A percentile compares a stretch with the other conserved stretches of the same genome.
Conservation (phyloP, 176 grass and related monocot genomes). For the Melocanna baccifera region DNA sequence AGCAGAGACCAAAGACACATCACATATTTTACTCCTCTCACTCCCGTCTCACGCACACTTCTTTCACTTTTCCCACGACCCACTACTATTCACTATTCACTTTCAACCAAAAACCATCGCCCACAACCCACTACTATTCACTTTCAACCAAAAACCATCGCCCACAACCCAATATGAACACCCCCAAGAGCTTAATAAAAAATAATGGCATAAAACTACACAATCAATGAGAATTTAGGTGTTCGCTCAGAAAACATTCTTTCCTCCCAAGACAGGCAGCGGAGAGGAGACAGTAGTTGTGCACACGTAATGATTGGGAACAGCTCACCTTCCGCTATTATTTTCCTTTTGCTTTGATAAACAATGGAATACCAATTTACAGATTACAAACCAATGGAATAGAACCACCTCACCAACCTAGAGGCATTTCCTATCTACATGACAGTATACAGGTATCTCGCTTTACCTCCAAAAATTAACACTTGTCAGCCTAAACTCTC, state of each 20-base stretch:
- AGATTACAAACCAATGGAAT: slow-evolving; percentile 62
- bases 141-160: too few relatives aligned
- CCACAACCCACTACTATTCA: too few relatives aligned
- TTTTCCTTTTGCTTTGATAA: slow-evolving; percentile 56
- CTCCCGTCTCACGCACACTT: too few relatives aligned
- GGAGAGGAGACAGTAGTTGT: slow-evolving; percentile 3
- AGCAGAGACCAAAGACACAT: too few relatives aligned
- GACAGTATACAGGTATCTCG: slow-evolving; percentile 33
- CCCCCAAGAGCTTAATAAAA: background rate
- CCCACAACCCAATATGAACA: too few relatives aligned
- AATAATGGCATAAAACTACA: slow-evolving; percentile 24
- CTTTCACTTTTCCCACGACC: too few relatives aligned
- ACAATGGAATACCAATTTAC: slow-evolving; percentile 62
- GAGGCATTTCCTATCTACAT: slow-evolving; percentile 35
- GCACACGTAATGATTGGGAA: slow-evolving; percentile 32
- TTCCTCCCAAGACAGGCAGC: slow-evolving; percentile 13
- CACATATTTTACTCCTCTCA: too few relatives aligned
- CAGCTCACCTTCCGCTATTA: slow-evolving; percentile 50
- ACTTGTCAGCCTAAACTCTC: slow-evolving; percentile 39
- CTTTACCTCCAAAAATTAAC: slow-evolving; percentile 35
- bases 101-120: too few relatives aligned
- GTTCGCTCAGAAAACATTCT: slow-evolving; percentile 36
- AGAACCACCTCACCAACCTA: slow-evolving; percentile 39
- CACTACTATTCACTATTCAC: too few relatives aligned
- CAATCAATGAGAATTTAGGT: slow-evolving; percentile 16